A percentile compares a stretch with the other conserved stretches of the same genome.
phyloP scores from a whole-genome alignment of 257 asterid species.

The Rauvolfia tetraphylla region DNA sequence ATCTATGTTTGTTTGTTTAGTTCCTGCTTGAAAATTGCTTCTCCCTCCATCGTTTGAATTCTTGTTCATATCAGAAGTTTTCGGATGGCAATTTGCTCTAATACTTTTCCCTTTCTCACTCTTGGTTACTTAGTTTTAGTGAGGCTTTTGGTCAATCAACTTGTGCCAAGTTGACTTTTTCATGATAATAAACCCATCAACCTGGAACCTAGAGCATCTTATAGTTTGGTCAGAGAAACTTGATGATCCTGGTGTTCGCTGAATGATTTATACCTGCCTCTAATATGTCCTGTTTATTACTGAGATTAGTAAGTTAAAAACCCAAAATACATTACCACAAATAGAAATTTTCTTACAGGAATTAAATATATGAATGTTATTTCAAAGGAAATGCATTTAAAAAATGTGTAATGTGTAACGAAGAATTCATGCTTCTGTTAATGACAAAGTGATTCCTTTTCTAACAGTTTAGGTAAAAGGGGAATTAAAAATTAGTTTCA shows the following conservation, averaged over 20 bases:
- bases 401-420: neutral
- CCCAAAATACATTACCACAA: no score
- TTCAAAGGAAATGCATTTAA: neutral
- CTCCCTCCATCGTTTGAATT: neutral
- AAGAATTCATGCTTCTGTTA: neutral
- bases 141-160: neutral
- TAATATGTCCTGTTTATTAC: no score
- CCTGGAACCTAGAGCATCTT: neutral
- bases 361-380: no score
- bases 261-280: no score
- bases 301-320: no score
- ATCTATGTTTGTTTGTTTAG: neutral
- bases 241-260: no score
- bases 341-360: no score
- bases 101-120: neutral
- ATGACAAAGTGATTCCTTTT: neutral
- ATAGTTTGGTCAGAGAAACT: no score
- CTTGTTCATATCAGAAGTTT: neutral
- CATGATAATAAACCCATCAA: neutral
- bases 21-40: neutral
- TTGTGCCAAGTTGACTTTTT: neutral
- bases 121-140: neutral
- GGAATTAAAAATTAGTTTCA: neutral
- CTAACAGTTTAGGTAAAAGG: neutral
- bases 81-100: neutral